Percentiles rank a stretch among this genome's conserved stretches.
These are phyloP conservation scores for Cadophora sp. DNA, from an alignment of 2,329 filamentous ascomycete genomes.

Conservation along the genomic window DNA sequence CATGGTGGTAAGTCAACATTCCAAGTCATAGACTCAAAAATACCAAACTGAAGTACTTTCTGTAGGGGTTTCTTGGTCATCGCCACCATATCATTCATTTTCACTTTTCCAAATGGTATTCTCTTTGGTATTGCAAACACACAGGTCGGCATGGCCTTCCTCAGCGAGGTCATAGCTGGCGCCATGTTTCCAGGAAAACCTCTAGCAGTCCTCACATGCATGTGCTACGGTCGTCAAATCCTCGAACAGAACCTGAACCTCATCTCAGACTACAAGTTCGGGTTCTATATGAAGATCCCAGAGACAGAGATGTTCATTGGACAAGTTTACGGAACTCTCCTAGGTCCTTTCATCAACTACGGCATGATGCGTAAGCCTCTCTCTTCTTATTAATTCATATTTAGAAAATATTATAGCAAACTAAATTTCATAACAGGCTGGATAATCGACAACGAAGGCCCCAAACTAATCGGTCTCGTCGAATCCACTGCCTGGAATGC, in stretches of 20 bases:
- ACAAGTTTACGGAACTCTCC: conserved; percentile 46
- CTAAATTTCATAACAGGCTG: not conserved
- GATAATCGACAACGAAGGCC: conserved; percentile 25
- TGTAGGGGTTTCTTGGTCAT: no score
- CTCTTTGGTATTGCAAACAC: no score
- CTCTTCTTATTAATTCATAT: not conserved
- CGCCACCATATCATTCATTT: no score
- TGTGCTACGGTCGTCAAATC: conserved; percentile 46
- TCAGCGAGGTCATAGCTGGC: conserved; percentile 45
- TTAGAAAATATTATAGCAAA: not conserved
- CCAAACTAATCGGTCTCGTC: conserved; percentile 35
- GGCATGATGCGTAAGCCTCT: conserved; percentile 43
- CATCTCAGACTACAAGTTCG: conserved; percentile 48
- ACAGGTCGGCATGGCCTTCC: conserved; percentile 43
- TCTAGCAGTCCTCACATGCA: conserved; percentile 34
- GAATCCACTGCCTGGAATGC: conserved; percentile 43
- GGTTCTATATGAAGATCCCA: conserved; percentile 50
- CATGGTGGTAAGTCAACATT: no score
- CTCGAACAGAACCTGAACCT: conserved; percentile 47
- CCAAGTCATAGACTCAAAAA: no score
- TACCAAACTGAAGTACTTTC: no score
- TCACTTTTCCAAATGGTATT: no score
- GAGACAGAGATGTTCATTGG: conserved; percentile 47
- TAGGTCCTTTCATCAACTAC: conserved; percentile 46
- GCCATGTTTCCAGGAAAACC: conserved; percentile 42